Base-by-base conservation (phyloP, 129 eudicot genomes). In the Kitagawia praeruptora region DNA sequence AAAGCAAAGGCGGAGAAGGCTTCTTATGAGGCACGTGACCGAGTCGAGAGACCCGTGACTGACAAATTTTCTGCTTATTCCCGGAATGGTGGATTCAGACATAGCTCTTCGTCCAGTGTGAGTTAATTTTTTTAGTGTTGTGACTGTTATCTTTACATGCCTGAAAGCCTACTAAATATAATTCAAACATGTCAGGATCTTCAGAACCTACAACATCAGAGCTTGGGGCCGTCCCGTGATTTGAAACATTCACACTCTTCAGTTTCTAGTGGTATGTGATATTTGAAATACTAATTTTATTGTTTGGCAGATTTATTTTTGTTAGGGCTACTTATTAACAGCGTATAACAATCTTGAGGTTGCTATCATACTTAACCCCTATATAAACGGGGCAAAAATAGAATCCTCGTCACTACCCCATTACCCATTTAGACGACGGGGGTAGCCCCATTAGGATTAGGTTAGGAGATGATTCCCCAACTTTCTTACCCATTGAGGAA, bases 51-150 rank as follows among this genome's bases (percentile, higher is more conserved):
- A 89, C 86, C 93, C 48, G 85, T 81, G 75, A 49, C 86, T 74
- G 98, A 90, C 70, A 94, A 85, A 53, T 87, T 81, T 75, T 82
- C 83, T 46, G 53, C 74, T 69, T 81, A 87, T 74, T 84, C 77
- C 47, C 81, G 85, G 82, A 87, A 51, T 75, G 80, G 79, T 53
- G 85, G 81, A 83, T 80, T 85, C 79, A 90, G 91, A 84, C 93
- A 94, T n/a, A 87, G 84, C 85, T 86, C 89, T 72, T 80, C 83
- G n/a, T 70, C 90, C 67, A 84, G 89, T 78, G 98, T 94, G 83
- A 94, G 97, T 79, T 76, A 46, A 54, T 42, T 45, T 83, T 70
- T 79, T 10, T 27, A 16, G 27, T 63, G 70, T 75, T 51, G 61
- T n/a, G n/a, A n/a, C n/a, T n/a, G n/a, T n/a, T n/a, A n/a, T 75